Base-by-base conservation (phyloP, 2,329 filamentous ascomycete species). In the Penicillium sp. region DNA sequence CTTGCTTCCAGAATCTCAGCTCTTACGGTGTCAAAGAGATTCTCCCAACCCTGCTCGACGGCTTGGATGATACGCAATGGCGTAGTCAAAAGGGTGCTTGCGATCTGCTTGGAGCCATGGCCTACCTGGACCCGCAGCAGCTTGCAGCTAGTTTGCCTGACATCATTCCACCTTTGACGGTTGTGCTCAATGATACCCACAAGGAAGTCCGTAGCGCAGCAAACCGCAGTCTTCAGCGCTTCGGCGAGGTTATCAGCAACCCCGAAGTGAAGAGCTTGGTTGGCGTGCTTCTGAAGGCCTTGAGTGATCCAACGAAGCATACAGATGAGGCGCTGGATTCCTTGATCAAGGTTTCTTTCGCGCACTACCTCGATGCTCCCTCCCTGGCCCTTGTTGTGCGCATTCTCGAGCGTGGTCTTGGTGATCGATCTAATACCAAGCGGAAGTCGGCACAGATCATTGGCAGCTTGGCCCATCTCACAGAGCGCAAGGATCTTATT, bases 71-170 rank as follows among this genome's bases (percentile, higher is more conserved):
- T 61, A 86, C 90, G 50, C 93, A 97, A 72, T 99, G 94, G 94
- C 88, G 94, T 68, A 97, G 91, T 77, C 97, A 99, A 76, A 96
- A 96, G 77, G 94, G 95, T 64, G 94, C 94, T 51, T 99, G 94
- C 69, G 94, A 99, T 70, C 86, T 96, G 27, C 82, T 99, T 15
- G 94, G 94, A 71, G 94, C 94, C 59, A 99, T 99, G 94, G 95
- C 94, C 6, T 99, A 99, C 71, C 84, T 99, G 32, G 94, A 97
- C 71, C 93, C 95, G 8, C 89, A 97, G 62, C 94, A 99, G 72
- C 83, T 99, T 18, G 91, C 94, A 1, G 83, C 88, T 64, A 97
- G 92, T 71, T 78, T 99, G 66, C 94, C 94, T 2, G 92, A 96
- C 54, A 99, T 99, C 64, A 99, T 99, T 63, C 94, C 95, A 27